These are phyloP conservation scores for Alternaria triticina DNA, from an alignment of 2,329 filamentous ascomycete genomes.

Conservation along the genomic window DNA sequence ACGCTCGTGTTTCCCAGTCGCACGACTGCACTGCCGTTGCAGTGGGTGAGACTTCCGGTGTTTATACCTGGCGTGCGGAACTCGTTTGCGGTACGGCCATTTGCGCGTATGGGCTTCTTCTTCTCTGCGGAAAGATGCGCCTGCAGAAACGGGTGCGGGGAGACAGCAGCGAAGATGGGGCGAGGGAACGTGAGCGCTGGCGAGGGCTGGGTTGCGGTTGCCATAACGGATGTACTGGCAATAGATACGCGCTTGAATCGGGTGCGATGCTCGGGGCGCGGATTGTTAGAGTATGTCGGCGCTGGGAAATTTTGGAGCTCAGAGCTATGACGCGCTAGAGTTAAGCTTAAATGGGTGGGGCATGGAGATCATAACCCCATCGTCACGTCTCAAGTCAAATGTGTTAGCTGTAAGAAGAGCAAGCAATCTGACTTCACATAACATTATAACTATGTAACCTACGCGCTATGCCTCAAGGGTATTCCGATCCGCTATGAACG, in stretches of 20 bases:
- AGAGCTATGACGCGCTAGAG: conserved; percentile 30
- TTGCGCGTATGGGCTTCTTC: conserved; percentile 72
- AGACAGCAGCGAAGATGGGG: conserved; percentile 85
- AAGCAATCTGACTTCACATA: not conserved
- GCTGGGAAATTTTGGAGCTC: conserved; percentile 36
- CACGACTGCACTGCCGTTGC: conserved; percentile 88
- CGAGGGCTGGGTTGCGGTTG: conserved; percentile 24
- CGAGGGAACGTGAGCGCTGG: conserved; percentile 61
- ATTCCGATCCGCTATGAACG: conserved; percentile 1
- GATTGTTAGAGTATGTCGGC: not conserved
- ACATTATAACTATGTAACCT: not conserved
- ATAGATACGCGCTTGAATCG: not conserved
- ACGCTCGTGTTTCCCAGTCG: conserved; percentile 88
- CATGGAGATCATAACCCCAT: conserved; percentile 4
- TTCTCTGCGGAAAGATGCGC: conserved; percentile 77
- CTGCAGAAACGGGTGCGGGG: conserved; percentile 86
- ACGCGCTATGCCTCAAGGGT: not conserved
- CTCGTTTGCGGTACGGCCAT: conserved; percentile 75
- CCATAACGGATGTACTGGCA: conserved; percentile 19
- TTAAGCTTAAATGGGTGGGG: conserved; percentile 23
- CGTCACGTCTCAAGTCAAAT: not conserved
- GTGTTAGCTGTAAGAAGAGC: not conserved
- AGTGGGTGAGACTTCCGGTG: conserved; percentile 82
- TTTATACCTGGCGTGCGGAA: conserved; percentile 78
- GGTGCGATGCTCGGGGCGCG: not conserved